phyloP scores from a whole-genome alignment of 2,329 filamentous ascomycete species.

The Ilyonectria destructans region DNA sequence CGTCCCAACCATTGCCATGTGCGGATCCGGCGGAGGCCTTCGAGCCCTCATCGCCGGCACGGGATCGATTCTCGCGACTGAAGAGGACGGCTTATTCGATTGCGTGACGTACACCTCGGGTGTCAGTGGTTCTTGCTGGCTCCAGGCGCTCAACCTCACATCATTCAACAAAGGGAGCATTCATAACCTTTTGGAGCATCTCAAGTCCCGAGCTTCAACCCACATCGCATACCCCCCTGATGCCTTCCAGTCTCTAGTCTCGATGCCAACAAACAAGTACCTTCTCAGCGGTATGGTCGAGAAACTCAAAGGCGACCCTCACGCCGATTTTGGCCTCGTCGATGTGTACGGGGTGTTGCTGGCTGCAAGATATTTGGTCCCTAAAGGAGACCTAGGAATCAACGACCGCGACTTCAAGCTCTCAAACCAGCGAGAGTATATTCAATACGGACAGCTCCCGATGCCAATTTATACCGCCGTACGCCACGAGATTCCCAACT shows the following conservation, averaged over 20 bases:
- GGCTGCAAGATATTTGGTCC: slow-evolving; percentile 87
- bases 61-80: slow-evolving; percentile 87
- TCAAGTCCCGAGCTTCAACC: slow-evolving; percentile 87
- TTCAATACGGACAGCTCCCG: slow-evolving; percentile 85
- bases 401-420: slow-evolving; percentile 88
- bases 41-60: slow-evolving; percentile 92
- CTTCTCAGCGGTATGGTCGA: slow-evolving; percentile 91
- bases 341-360: slow-evolving; percentile 93
- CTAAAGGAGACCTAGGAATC: slow-evolving; percentile 81
- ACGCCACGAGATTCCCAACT: slow-evolving; percentile 90
- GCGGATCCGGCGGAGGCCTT: slow-evolving; percentile 92
- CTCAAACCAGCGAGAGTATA: slow-evolving; percentile 85
- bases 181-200: slow-evolving; percentile 81
- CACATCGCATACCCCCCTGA: slow-evolving; percentile 95
- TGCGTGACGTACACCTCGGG: slow-evolving; percentile 96
- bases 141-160: slow-evolving; percentile 86
- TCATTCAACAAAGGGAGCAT: slow-evolving; percentile 81
- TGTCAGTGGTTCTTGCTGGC: slow-evolving; percentile 96
- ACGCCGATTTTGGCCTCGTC: slow-evolving; percentile 88
- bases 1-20: slow-evolving; percentile 93
- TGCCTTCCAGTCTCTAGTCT: slow-evolving; percentile 85
- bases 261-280: slow-evolving; percentile 93
- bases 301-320: slow-evolving; percentile 83
- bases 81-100: slow-evolving; percentile 92
- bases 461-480: slow-evolving; percentile 97